Evolutionary conservation across 169 alveolate genomes (phyloP), one percentile per base, ranked within the genome.

Genomic region (Cryptosporidium bovis): DNA sequence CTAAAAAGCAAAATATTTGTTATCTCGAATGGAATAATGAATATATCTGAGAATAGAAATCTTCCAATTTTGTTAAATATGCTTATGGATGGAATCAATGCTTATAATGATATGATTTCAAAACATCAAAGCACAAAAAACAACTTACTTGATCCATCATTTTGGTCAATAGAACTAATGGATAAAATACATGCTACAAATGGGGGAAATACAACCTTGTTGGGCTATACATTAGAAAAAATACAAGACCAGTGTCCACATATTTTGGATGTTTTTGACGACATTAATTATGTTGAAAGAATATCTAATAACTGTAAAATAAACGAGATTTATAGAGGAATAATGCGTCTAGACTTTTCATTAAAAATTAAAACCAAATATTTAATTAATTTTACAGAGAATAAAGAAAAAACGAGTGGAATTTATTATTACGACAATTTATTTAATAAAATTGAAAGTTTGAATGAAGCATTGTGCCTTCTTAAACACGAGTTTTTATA

Each of bases 161-260:
- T 77, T 56, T 77, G 87, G 87, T 77, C 87, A 3, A 77, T 77
- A 12, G 36, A 77, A 24, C 29, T 44, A 7, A 77, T 77, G 87
- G 87, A 77, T 16, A 60, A 60, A 4, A 77, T 77, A 55, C 36
- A 58, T 8, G 87, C 87, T 18, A 77, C 71, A 4, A 77, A 77
- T 50, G 77, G 71, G 15, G 87, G 77, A 20, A 77, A 12, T 15
- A 77, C 60, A 12, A 77, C 87, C 8, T 48, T 77, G 64, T 77
- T 77, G 55, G 87, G 56, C 12, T 77, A 77, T 44, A 77, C 87
- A 10, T 46, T 77, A 33, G 77, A 77, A 44, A 56, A 62, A 53
- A 77, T 77, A 27, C 62, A 77, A 18, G 87, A 77, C 2, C 87
- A 77, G 29, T 60, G 29, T 46, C 87, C 87, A 40, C 64, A 68